phyloP scores from a whole-genome alignment of 2,329 filamentous ascomycete genomes.

The Phoma sp. region DNA sequence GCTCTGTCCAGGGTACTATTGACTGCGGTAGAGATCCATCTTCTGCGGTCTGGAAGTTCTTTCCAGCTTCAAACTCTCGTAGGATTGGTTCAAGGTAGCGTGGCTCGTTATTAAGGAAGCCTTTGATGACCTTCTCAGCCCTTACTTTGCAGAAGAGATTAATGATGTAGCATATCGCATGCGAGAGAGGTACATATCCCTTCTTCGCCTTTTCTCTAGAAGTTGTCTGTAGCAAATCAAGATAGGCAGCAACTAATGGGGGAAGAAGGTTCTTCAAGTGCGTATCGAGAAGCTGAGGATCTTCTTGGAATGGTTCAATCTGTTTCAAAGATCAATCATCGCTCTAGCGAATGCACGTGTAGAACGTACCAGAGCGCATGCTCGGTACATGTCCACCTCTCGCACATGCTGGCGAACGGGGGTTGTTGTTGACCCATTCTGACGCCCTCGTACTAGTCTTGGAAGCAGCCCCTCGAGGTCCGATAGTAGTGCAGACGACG shows the following conservation, averaged over 20 bases:
- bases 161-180: constrained; percentile 77
- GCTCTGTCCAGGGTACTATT: constrained; percentile 75
- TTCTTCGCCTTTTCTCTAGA: constrained; percentile 26
- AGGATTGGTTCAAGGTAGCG: constrained; percentile 83
- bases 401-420: constrained; percentile 49
- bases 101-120: constrained; percentile 90
- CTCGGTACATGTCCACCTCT: constrained; percentile 49
- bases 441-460: constrained; percentile 49
- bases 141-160: constrained; percentile 95
- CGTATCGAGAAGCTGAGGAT: constrained; percentile 90
- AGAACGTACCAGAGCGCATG: constrained; percentile 44
- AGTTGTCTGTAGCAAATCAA: constrained; percentile 66
- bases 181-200: constrained; percentile 37
- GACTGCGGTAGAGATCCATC: constrained; percentile 25
- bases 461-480: constrained; percentile 43
- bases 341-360: not conserved
- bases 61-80: constrained; percentile 71
- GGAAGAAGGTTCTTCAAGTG: constrained; percentile 80
- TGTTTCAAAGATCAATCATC: constrained; percentile 23
- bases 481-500: constrained; percentile 46
- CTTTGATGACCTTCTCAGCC: constrained; percentile 88
- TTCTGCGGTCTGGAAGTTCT: constrained; percentile 27
- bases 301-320: constrained; percentile 92
- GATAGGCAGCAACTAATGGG: constrained; percentile 75
- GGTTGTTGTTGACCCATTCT: constrained; percentile 25